phyloP scores from a whole-genome alignment of 2,329 filamentous ascomycete species.

The Cryphonectria naterciae region DNA sequence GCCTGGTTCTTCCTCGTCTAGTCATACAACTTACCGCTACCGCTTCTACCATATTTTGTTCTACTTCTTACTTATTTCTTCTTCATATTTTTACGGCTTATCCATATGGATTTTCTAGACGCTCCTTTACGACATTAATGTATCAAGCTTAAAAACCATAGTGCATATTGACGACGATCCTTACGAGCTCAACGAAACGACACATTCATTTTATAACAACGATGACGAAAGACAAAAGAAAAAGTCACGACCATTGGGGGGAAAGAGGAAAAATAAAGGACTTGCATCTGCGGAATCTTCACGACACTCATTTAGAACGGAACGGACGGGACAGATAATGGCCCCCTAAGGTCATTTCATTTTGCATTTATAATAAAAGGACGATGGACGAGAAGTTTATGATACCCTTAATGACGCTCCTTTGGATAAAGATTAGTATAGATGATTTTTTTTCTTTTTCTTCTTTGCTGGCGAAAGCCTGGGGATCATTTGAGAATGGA shows the following conservation, averaged over 20 bases:
- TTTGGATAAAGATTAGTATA: slow-evolving; percentile 1
- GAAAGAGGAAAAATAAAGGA: neutral
- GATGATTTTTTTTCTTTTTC: neutral
- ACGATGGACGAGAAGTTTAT: neutral
- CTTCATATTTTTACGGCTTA: neutral
- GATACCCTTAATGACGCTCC: slow-evolving; percentile 14
- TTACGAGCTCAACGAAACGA: neutral
- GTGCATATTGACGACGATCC: slow-evolving; percentile 1
- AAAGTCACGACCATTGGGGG: neutral
- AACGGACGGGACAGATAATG: neutral
- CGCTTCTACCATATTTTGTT: neutral
- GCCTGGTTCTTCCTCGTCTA: slow-evolving; percentile 24
- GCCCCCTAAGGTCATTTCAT: neutral
- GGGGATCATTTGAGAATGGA: neutral
- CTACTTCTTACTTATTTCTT: neutral
- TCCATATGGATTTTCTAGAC: slow-evolving; percentile 10
- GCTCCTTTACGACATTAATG: slow-evolving; percentile 24
- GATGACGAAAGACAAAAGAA: neutral
- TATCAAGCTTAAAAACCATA: neutral
- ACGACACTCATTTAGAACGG: slow-evolving; percentile 24
- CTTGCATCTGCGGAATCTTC: neutral
- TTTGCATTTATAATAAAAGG: neutral
- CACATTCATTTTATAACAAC: neutral
- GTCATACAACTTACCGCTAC: neutral
- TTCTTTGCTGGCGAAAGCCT: neutral